phyloP scores from a whole-genome alignment of 805 yeast genomes.

The Wickerhamiella alocasiicola region DNA sequence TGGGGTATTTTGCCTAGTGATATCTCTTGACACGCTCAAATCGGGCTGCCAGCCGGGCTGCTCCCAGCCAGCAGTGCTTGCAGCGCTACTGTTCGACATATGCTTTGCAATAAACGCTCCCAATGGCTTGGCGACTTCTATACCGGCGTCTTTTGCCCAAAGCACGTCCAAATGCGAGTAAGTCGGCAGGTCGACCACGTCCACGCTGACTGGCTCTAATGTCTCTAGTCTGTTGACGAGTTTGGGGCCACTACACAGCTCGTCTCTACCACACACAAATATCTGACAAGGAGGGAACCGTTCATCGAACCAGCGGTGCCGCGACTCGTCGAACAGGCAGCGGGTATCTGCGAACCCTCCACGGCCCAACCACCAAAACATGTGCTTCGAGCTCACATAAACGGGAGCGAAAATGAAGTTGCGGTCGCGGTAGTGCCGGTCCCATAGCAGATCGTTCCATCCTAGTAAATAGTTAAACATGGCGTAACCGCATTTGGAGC shows the following conservation, averaged over 20 bases:
- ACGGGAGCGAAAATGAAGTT: slow-evolving; percentile 82
- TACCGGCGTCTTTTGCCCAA: slow-evolving; percentile 75
- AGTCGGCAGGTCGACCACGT: slow-evolving; percentile 36
- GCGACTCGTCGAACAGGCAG: slow-evolving; percentile 42
- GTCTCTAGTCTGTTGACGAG: slow-evolving; percentile 51
- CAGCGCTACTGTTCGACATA: neutral
- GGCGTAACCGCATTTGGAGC: slow-evolving; percentile 54
- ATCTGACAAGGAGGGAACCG: slow-evolving; percentile 49
- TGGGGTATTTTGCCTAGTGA: too few relatives aligned
- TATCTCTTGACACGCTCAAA: too few relatives aligned
- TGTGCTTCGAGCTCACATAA: slow-evolving; percentile 61
- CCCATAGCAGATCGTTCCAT: slow-evolving; percentile 78
- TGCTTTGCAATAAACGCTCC: slow-evolving; percentile 20
- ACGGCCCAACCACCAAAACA: slow-evolving; percentile 84
- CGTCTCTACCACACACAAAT: slow-evolving; percentile 62
- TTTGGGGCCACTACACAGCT: slow-evolving; percentile 61
- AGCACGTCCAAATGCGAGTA: slow-evolving; percentile 85
- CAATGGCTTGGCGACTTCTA: slow-evolving; percentile 44
- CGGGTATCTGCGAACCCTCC: slow-evolving; percentile 39
- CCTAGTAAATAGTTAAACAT: slow-evolving; percentile 81
- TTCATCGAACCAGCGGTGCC: slow-evolving; percentile 29
- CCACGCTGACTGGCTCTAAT: slow-evolving; percentile 35
- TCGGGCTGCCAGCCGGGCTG: too few relatives aligned
- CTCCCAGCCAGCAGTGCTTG: too few relatives aligned
- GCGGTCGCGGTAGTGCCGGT: slow-evolving; percentile 48